Conservation (phyloP, 2,329 filamentous ascomycete genomes). For the Talaromyces sp. region DNA sequence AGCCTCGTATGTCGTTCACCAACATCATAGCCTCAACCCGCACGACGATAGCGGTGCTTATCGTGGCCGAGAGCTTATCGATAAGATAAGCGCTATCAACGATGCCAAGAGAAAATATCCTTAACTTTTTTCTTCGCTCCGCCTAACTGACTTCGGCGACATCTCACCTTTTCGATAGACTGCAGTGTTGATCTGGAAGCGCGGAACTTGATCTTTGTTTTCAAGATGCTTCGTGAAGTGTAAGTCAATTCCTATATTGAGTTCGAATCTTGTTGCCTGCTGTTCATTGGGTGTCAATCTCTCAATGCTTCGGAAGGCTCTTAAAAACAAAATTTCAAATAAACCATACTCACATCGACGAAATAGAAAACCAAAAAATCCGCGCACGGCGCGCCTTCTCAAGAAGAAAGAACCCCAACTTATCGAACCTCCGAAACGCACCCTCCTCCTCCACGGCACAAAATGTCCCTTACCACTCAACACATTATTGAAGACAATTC, state of each 20-base stretch:
- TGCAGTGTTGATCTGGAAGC: not conserved
- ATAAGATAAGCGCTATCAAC: slow-evolving; percentile 10
- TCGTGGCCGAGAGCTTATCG: slow-evolving; percentile 9
- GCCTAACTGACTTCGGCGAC: not conserved
- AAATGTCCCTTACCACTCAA: slow-evolving; percentile 78
- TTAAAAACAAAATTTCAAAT: not conserved
- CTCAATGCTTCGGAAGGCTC: not conserved
- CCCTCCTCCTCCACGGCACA: slow-evolving; percentile 84
- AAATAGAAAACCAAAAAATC: slow-evolving; percentile 69
- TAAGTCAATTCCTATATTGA: slow-evolving; percentile 24
- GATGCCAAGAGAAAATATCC: slow-evolving; percentile 11
- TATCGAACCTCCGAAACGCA: slow-evolving; percentile 84
- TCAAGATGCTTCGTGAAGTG: slow-evolving; percentile 45
- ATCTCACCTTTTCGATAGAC: not conserved
- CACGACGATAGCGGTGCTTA: not conserved
- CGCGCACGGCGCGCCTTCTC: slow-evolving; percentile 90
- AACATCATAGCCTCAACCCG: not conserved
- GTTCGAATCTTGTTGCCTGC: not conserved
- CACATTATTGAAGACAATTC: slow-evolving; percentile 79
- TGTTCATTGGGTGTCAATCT: not conserved
- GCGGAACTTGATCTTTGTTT: too few relatives aligned
- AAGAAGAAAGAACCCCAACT: slow-evolving; percentile 89
- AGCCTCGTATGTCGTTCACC: not conserved
- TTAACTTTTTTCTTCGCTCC: slow-evolving; percentile 10
- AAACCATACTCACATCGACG: slow-evolving; percentile 33